These are phyloP conservation scores for Populus hybrid DNA, from an alignment of 441 rosid species.

Conservation along the genomic window DNA sequence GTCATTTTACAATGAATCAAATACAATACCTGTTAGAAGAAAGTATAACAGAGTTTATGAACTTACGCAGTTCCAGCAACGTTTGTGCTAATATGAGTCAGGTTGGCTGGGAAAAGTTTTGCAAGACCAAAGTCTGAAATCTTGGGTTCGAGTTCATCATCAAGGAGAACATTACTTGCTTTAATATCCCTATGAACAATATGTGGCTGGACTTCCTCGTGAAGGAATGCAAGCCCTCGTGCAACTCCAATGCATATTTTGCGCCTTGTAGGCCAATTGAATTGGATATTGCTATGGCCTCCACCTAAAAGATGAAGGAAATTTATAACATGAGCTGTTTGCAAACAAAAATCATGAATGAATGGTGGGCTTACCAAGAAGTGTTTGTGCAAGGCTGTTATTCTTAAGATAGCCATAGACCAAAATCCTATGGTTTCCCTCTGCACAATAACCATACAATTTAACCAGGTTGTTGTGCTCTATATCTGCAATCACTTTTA, in stretches of 20 bases:
- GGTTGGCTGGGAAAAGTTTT: constrained; percentile 55
- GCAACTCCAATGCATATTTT: constrained; percentile 65
- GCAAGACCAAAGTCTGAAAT: constrained; percentile 81
- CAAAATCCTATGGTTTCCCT: constrained; percentile 55
- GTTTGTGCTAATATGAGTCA: constrained; percentile 64
- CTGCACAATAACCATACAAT: constrained; percentile 62
- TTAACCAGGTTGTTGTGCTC: constrained; percentile 61
- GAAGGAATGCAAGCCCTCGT: constrained; percentile 64
- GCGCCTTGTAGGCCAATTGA: constrained; percentile 47
- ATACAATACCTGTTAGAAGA: not conserved
- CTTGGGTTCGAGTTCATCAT: constrained; percentile 45
- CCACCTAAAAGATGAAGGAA: constrained; percentile 28
- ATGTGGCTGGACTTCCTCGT: constrained; percentile 57
- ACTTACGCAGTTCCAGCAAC: constrained; percentile 75
- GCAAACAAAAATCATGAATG: constrained; percentile 3
- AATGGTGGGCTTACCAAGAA: constrained; percentile 41
- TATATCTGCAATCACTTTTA: constrained; percentile 45
- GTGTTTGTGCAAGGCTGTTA: constrained; percentile 66
- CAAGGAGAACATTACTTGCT: constrained; percentile 42
- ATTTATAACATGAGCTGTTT: constrained; percentile 1
- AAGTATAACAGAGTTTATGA: not conserved
- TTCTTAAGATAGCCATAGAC: constrained; percentile 70
- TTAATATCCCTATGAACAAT: constrained; percentile 49
- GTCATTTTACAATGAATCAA: not conserved
- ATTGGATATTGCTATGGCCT: constrained; percentile 35